A percentile compares a stretch with the other conserved stretches of the same genome.
Conservation (phyloP, 768 basidiomycete species). For the Peribolospora baueri region DNA sequence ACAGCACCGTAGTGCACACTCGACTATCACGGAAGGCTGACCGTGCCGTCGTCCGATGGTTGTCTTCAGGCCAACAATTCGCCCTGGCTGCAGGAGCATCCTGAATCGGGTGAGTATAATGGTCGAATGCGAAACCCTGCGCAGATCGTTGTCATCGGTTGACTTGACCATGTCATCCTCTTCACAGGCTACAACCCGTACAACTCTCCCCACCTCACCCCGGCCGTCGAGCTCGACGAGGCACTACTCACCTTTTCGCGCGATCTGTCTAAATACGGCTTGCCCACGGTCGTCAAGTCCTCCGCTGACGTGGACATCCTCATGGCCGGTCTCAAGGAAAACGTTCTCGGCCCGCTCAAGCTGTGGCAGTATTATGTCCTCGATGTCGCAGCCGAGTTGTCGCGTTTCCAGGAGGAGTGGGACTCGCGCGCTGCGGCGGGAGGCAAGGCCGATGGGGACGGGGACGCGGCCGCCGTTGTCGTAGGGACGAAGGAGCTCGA, state of each 20-base stretch:
- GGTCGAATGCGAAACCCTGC: not conserved
- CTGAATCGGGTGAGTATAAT: slow-evolving; percentile 54
- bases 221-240: slow-evolving; percentile 77
- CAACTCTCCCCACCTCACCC: slow-evolving; percentile 72
- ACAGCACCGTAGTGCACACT: too few species aligned
- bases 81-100: slow-evolving; percentile 72
- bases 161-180: not conserved
- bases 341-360: slow-evolving; percentile 34
- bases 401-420: slow-evolving; percentile 33
- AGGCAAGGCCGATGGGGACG: slow-evolving; percentile 36
- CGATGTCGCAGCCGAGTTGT: slow-evolving; percentile 41
- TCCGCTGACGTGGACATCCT: slow-evolving; percentile 44
- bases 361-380: slow-evolving; percentile 92
- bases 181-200: slow-evolving; percentile 54
- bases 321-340: slow-evolving; percentile 35
- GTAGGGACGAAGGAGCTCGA: slow-evolving; percentile 36
- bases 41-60: too few species aligned
- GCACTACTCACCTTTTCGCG: slow-evolving; percentile 61
- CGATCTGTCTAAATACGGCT: slow-evolving; percentile 35
- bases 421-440: slow-evolving; percentile 17
- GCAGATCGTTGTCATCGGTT: not conserved
- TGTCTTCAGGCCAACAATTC: slow-evolving; percentile 45
- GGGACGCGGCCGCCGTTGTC: slow-evolving; percentile 21
- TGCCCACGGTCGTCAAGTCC: slow-evolving; percentile 46
- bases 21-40: too few species aligned